A percentile compares a stretch with the other conserved stretches of the same genome.
These are phyloP conservation scores for Solanum chiquidenum DNA, from an alignment of 257 asterid species.

Conservation along the genomic window DNA sequence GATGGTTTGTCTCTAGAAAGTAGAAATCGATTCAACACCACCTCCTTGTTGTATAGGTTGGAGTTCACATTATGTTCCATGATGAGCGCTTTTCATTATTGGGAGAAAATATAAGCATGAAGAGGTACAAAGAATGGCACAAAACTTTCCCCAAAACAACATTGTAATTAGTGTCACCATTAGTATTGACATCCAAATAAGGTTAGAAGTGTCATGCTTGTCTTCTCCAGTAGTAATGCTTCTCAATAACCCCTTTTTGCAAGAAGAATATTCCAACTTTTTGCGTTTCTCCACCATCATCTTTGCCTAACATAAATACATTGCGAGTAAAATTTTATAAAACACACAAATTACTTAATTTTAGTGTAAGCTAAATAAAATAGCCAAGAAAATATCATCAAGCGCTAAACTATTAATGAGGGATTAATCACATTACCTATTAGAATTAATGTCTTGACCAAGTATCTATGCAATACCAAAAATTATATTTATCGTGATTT, in stretches of 20 bases:
- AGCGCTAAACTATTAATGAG: background rate
- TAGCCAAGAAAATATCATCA: background rate
- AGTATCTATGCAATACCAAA: background rate
- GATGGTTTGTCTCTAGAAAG: background rate
- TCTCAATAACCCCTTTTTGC: background rate
- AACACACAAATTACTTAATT: background rate
- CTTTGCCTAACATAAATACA: background rate
- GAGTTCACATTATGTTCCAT: background rate
- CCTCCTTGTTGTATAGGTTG: background rate
- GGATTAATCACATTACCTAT: background rate
- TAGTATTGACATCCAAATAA: constrained; percentile 17
- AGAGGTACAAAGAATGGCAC: constrained; percentile 28
- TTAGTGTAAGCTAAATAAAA: background rate
- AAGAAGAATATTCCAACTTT: background rate
- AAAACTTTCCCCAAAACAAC: constrained; percentile 27
- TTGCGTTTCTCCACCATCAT: constrained; percentile 8
- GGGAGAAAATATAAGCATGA: constrained; percentile 19
- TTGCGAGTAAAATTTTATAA: background rate
- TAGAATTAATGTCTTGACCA: no score
- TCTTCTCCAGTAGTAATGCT: background rate
- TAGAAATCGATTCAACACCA: background rate
- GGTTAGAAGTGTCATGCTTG: background rate
- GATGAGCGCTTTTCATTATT: background rate
- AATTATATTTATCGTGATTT: background rate
- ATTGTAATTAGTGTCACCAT: constrained; percentile 14